Evolutionary conservation across 2,329 filamentous ascomycete species (phyloP).

Genomic region (Penicillium glabrum): DNA sequence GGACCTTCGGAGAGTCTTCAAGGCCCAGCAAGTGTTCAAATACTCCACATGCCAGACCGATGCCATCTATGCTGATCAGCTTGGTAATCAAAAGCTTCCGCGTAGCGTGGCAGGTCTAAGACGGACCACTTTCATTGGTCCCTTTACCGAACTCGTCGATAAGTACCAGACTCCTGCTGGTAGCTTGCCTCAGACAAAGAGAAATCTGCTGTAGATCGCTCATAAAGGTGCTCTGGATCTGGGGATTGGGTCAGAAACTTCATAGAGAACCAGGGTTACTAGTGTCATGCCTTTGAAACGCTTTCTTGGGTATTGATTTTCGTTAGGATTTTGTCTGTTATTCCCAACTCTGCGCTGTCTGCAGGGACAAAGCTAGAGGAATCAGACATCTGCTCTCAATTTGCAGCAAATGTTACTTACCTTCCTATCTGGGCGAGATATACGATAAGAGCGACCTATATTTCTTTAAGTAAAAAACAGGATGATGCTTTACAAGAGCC

Average conservation of each 20-base stretch:
- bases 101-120: neutral
- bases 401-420: constrained; percentile 25
- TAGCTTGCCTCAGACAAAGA: constrained; percentile 72
- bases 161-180: constrained; percentile 75
- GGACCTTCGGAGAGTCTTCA: constrained; percentile 56
- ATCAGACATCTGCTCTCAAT: neutral
- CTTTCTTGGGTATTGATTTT: constrained; percentile 74
- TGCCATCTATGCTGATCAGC: constrained; percentile 52
- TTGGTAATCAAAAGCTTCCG: neutral
- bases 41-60: constrained; percentile 62
- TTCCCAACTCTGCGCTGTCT: constrained; percentile 69
- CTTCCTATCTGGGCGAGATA: constrained; percentile 87
- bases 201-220: constrained; percentile 87
- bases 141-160: constrained; percentile 88
- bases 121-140: constrained; percentile 56
- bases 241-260: neutral
- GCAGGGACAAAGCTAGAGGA: constrained; percentile 77
- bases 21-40: constrained; percentile 57
- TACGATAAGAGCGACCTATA: constrained; percentile 73
- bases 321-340: constrained; percentile 91
- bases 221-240: constrained; percentile 67
- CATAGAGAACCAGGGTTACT: neutral
- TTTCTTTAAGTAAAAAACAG: neutral
- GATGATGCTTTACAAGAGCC: neutral
- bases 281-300: constrained; percentile 53